Percentiles rank a stretch among this genome's conserved stretches.
phyloP scores from a whole-genome alignment of 177 flowering plant species.

The Vitis hybrid region DNA sequence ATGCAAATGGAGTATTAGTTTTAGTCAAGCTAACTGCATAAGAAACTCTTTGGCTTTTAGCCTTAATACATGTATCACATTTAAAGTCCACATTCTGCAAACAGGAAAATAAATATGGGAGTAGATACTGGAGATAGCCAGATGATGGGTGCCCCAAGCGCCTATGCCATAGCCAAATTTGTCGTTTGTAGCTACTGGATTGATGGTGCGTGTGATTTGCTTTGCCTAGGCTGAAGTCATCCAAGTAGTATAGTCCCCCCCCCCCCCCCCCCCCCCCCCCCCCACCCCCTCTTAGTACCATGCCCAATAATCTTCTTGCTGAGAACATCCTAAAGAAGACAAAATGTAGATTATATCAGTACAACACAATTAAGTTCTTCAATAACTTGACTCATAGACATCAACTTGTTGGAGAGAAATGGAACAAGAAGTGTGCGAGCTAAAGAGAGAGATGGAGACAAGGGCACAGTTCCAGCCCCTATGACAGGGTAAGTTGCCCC shows the following conservation, averaged over 20 bases:
- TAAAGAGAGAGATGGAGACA: not conserved
- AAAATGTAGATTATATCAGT: not conserved
- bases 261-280: too few relatives aligned
- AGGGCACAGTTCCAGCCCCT: not conserved
- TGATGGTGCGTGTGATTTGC: too few relatives aligned
- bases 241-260: not conserved
- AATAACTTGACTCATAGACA: not conserved
- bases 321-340: conserved; percentile 2
- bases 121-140: not conserved
- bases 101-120: not conserved
- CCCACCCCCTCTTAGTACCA: not conserved
- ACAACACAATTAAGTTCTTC: not conserved
- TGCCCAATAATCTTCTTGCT: not conserved
- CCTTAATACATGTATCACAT: not conserved
- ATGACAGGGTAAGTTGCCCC: not conserved
- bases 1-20: conserved; percentile 4
- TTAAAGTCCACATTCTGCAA: conserved; percentile 3
- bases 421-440: not conserved
- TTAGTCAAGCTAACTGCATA: not conserved
- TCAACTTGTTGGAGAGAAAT: conserved; percentile 6
- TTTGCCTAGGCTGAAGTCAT: not conserved
- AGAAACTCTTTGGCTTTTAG: not conserved
- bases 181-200: too few relatives aligned
- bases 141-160: too few relatives aligned
- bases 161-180: conserved; percentile 4